A percentile compares a stretch with the other conserved stretches of the same genome.
phyloP scores from a whole-genome alignment of 805 yeast genomes.

The Metschnikowia cerradonensis region DNA sequence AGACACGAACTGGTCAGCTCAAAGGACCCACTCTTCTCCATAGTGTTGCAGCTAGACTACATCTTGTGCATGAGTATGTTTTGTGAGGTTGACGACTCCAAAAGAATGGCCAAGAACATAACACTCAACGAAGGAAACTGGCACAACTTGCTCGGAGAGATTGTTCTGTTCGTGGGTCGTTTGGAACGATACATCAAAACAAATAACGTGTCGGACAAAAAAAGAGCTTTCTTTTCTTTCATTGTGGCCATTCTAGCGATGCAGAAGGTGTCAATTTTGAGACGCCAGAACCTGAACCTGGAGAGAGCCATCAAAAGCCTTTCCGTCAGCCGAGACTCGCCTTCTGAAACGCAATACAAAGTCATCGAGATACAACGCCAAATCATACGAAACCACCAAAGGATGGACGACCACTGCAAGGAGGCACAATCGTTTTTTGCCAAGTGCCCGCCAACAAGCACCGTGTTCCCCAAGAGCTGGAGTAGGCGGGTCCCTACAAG shows the following conservation, averaged over 20 bases:
- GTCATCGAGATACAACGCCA: constrained; percentile 27
- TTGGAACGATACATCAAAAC: constrained; percentile 15
- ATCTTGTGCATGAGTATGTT: constrained; percentile 9
- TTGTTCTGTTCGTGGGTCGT: constrained; percentile 13
- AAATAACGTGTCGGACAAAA: constrained; percentile 12
- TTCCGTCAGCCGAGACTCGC: constrained; percentile 12
- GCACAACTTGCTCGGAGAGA: constrained; percentile 9
- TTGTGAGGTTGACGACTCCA: constrained; percentile 8
- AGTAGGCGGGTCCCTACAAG: constrained; percentile 15
- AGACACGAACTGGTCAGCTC: constrained; percentile 7
- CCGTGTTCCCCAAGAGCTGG: constrained; percentile 32
- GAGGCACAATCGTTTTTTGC: constrained; percentile 25
- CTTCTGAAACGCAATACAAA: constrained; percentile 17
- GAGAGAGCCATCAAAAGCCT: constrained; percentile 23
- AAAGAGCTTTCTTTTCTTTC: constrained; percentile 14
- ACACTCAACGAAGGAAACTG: constrained; percentile 9
- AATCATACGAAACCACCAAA: constrained; percentile 22
- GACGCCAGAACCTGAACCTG: constrained; percentile 27
- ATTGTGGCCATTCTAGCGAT: constrained; percentile 26
- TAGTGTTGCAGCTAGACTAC: constrained; percentile 20
- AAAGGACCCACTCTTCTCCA: constrained; percentile 18
- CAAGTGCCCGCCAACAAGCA: constrained; percentile 23
- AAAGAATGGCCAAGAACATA: neutral
- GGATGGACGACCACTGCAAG: constrained; percentile 22
- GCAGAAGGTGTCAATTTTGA: constrained; percentile 27